Evolutionary conservation across 176 grass and related monocot genomes (phyloP), one percentile per base, ranked within the genome.

Genomic region (Metroxylon sagu): DNA sequence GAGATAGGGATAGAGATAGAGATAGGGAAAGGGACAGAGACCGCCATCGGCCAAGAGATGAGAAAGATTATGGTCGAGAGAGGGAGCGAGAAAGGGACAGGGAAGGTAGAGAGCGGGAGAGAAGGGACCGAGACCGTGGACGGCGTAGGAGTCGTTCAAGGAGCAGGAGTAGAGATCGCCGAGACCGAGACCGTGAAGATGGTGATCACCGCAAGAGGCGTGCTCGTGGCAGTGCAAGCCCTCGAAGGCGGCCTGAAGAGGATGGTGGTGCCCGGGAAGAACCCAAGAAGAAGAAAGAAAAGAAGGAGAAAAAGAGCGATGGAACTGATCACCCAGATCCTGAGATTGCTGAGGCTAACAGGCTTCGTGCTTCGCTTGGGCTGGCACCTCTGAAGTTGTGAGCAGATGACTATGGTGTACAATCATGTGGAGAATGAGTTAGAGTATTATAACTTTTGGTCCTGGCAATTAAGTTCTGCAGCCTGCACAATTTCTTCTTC

Each of bases 291-390:
- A 82, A 65, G 55, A 90, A 82, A 52, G 87, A 90, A 49, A 90
- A 85, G 87, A 90, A 83, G 71, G 70, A 73, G 26, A 68, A 55
- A 29, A 87, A 84, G 68, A 74, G 29, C 27, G 77, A 74, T 28
- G 70, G 85, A 19, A 84, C 80, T 1, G 85, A 84, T 74, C 70
- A 74, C 14, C 69, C 79, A 48, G 85, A 89, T 67, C 85, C 85
- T 2, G 85, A 84, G 74, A 89, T 89, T 53, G 76, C 83, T 18
- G 85, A 83, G 65, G 83, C 83, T 65, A 89, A 89, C 73, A 89
- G 83, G 65, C 66, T 89, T 4, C 56, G 85, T 0, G 85, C 85
- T 16, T 80, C 77, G 4, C 66, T 89, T 25, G 85, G 85, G 48
- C 48, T 89, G 73, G 80, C 80, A 71, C 85, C 85, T 17, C 48